Conservation (phyloP, 176 grass and related monocot genomes). For the Paspalum notatum region DNA sequence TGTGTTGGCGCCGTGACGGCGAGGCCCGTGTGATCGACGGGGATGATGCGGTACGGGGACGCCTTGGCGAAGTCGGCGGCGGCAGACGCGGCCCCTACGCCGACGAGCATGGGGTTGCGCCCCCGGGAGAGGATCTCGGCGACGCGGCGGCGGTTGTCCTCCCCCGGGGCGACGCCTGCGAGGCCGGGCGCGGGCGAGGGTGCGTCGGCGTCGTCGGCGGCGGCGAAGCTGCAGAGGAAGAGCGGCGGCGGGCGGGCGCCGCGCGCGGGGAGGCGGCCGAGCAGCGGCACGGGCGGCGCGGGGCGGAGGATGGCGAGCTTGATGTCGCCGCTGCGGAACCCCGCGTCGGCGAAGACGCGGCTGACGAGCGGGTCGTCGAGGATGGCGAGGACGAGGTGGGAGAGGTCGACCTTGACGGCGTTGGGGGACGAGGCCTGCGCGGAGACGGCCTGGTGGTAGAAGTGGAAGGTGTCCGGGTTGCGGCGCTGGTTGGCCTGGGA, state of each 20-base stretch:
- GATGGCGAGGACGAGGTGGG: conserved; percentile 79
- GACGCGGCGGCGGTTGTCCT: conserved; percentile 68
- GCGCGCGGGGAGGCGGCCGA: conserved; percentile 38
- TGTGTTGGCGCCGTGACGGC: conserved; percentile 26
- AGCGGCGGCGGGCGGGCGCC: conserved; percentile 66
- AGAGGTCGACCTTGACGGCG: conserved; percentile 78
- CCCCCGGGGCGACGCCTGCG: conserved; percentile 37
- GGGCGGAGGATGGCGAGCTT: conserved; percentile 83
- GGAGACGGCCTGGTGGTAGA: conserved; percentile 56
- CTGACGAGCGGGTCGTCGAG: conserved; percentile 93
- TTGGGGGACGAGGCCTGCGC: conserved; percentile 28
- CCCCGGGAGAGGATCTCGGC: conserved; percentile 74
- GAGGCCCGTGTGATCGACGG: no score
- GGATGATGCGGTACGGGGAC: conserved; percentile 56
- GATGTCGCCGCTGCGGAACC: conserved; percentile 76
- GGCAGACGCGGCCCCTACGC: conserved; percentile 69
- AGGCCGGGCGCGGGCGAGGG: conserved; percentile 42
- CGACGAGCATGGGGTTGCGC: conserved; percentile 89
- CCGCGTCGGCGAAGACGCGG: conserved; percentile 87
- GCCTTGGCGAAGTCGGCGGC: conserved; percentile 51
- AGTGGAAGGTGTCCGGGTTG: conserved; percentile 78
- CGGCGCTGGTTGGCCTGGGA: conserved; percentile 84
- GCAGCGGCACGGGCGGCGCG: conserved; percentile 55
- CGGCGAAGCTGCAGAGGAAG: conserved; percentile 84
- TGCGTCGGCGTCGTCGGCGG: conserved; percentile 60